Evolutionary conservation across 495 filamentous ascomycete species (phyloP).

Genomic region (Aspergillus wentii): DNA sequence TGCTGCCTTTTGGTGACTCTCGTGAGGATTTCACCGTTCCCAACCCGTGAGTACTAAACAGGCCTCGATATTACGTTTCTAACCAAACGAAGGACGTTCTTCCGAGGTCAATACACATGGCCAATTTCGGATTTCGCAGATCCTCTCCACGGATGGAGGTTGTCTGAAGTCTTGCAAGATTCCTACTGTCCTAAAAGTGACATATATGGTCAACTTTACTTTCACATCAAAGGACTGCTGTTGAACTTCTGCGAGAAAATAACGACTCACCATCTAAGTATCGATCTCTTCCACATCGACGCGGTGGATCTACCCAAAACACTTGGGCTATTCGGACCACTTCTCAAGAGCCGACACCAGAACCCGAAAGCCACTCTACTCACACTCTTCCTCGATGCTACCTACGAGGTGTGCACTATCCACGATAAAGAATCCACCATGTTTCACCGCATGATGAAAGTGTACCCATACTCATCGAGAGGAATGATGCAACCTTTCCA

Average conservation of each 20-base stretch:
- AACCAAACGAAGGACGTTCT: conserved; percentile 16
- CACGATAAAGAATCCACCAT: not conserved
- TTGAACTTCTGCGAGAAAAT: conserved; percentile 12
- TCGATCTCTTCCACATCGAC: conserved; percentile 17
- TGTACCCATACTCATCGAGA: not conserved
- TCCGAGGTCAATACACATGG: conserved; percentile 9
- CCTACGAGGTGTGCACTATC: conserved; percentile 1
- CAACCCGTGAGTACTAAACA: conserved; percentile 21
- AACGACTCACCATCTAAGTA: not conserved
- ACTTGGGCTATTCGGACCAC: conserved; percentile 11
- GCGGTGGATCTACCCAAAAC: conserved; percentile 4
- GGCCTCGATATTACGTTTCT: not conserved
- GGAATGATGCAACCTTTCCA: not conserved
- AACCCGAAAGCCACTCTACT: conserved; percentile 25
- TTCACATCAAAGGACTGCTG: conserved; percentile 12
- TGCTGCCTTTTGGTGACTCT: conserved; percentile 18
- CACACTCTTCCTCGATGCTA: conserved; percentile 23
- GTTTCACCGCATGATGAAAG: not conserved
- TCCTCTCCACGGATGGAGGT: conserved; percentile 20
- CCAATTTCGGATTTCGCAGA: conserved; percentile 18
- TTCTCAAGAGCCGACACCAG: conserved; percentile 8
- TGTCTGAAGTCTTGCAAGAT: conserved; percentile 8
- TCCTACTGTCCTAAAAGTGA: conserved; percentile 13
- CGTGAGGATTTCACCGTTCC: conserved; percentile 12
- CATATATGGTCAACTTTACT: conserved; percentile 20